Evolutionary conservation across 306 rosid genomes (phyloP).

Genomic region (Astragalus membranaceus): DNA sequence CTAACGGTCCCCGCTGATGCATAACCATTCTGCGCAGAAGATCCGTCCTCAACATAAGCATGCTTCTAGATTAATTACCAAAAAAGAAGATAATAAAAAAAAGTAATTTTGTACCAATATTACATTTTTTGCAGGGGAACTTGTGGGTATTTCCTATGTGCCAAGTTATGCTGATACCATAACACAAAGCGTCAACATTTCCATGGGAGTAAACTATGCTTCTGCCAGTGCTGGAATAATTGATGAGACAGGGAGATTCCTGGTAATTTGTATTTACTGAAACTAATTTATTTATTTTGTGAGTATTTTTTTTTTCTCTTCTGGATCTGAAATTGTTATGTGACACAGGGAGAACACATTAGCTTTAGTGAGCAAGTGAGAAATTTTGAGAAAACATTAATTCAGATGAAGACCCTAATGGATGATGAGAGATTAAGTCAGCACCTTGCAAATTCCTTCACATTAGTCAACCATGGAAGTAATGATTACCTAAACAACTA

Average conservation of each 20-base stretch:
- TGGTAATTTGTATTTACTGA: constrained; percentile 6
- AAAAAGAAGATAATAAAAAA: not conserved
- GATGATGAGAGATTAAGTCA: constrained; percentile 13
- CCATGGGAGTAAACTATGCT: constrained; percentile 34
- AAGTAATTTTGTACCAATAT: not conserved
- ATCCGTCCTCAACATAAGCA: no score
- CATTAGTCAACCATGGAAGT: constrained; percentile 20
- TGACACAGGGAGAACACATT: constrained; percentile 25
- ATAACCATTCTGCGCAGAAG: no score
- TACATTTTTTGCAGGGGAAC: constrained; percentile 24
- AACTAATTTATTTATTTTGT: not conserved
- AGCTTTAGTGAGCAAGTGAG: constrained; percentile 23
- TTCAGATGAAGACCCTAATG: constrained; percentile 28
- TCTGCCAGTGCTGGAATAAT: constrained; percentile 31
- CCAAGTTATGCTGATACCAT: constrained; percentile 23
- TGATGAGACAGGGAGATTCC: constrained; percentile 27
- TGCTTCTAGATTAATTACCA: not conserved
- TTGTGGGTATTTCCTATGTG: constrained; percentile 25
- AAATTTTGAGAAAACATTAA: constrained; percentile 24
- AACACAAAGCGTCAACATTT: not conserved
- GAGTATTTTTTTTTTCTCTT: no score
- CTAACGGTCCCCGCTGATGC: no score
- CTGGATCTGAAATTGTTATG: not conserved
- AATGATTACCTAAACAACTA: constrained; percentile 42
- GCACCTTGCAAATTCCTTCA: constrained; percentile 27